Conservation (phyloP, 352 stramenopile genomes). For the Salisapilia sapeloensis region DNA sequence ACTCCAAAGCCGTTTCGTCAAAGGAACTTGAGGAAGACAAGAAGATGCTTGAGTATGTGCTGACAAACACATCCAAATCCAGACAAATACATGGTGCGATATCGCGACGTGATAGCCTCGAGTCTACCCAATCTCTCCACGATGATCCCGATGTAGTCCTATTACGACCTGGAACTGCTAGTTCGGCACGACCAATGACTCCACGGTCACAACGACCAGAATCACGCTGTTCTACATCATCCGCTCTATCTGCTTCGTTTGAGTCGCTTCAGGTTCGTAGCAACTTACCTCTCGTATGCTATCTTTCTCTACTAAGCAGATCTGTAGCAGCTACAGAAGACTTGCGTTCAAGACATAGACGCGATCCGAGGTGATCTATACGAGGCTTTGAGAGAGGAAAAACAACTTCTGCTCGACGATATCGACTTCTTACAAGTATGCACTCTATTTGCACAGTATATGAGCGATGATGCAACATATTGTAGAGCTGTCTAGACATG, state of each 20-base stretch:
- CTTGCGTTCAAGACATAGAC: conserved; percentile 66
- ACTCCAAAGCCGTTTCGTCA: conserved; percentile 4
- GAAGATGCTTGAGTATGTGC: conserved; percentile 44
- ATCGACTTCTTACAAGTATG: conserved; percentile 72
- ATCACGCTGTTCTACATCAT: conserved; percentile 49
- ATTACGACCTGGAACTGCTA: conserved; percentile 35
- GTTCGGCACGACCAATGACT: conserved; percentile 14
- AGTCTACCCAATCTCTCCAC: no score
- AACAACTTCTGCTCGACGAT: conserved; percentile 47
- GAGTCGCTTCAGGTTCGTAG: conserved; percentile 28
- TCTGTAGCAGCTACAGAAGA: conserved; percentile 14
- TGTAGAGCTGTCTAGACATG: conserved; percentile 66
- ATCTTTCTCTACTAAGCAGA: background rate
- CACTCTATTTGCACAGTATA: background rate
- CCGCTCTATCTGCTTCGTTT: conserved; percentile 30
- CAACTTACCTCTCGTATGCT: background rate
- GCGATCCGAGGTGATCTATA: conserved; percentile 40
- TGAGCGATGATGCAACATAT: background rate
- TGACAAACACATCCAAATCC: conserved; percentile 7
- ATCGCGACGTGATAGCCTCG: conserved; percentile 4
- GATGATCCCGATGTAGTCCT: conserved; percentile 4
- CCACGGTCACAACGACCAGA: conserved; percentile 27
- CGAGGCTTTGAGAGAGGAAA: conserved; percentile 35
- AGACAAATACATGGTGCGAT: conserved; percentile 4
- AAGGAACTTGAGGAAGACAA: conserved; percentile 25